These are phyloP conservation scores for Phyllosticta citrichinensis DNA, from an alignment of 2,329 filamentous ascomycete species.

Conservation along the genomic window DNA sequence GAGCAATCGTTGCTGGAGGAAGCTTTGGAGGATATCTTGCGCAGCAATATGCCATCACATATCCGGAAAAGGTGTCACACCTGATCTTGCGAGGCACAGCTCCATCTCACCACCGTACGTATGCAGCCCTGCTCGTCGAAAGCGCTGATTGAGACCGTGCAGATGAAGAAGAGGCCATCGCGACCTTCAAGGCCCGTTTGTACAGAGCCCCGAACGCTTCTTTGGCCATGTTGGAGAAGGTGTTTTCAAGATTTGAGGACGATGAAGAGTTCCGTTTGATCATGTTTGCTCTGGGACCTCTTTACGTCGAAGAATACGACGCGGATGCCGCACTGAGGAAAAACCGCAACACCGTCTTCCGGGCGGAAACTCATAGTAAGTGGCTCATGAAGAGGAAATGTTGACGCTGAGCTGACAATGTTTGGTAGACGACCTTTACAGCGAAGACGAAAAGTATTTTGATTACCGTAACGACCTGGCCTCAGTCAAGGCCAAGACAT, in stretches of 20 bases:
- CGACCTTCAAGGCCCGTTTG: constrained; percentile 22
- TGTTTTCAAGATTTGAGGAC: constrained; percentile 29
- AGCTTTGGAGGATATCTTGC: constrained; percentile 34
- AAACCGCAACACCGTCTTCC: constrained; percentile 23
- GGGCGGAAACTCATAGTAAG: constrained; percentile 30
- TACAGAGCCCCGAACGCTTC: constrained; percentile 28
- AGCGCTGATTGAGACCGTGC: not conserved
- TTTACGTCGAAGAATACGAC: constrained; percentile 29
- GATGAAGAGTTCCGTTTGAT: constrained; percentile 31
- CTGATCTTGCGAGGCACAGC: constrained; percentile 31
- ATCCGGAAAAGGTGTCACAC: constrained; percentile 21
- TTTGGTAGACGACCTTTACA: constrained; percentile 27
- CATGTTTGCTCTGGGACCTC: constrained; percentile 28
- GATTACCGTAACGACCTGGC: constrained; percentile 25
- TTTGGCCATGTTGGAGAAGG: constrained; percentile 29
- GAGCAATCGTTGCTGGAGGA: constrained; percentile 28
- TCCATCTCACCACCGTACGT: constrained; percentile 28
- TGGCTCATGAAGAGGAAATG: not conserved
- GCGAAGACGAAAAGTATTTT: constrained; percentile 29
- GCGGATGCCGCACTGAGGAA: constrained; percentile 23
- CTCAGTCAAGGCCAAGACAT: constrained; percentile 24
- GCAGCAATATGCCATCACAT: constrained; percentile 31
- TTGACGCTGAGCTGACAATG: not conserved
- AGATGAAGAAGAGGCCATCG: constrained; percentile 28
- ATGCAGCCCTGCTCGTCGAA: not conserved